These are phyloP conservation scores for Thraustotheca clavata DNA, from an alignment of 352 stramenopile genomes.

Conservation along the genomic window DNA sequence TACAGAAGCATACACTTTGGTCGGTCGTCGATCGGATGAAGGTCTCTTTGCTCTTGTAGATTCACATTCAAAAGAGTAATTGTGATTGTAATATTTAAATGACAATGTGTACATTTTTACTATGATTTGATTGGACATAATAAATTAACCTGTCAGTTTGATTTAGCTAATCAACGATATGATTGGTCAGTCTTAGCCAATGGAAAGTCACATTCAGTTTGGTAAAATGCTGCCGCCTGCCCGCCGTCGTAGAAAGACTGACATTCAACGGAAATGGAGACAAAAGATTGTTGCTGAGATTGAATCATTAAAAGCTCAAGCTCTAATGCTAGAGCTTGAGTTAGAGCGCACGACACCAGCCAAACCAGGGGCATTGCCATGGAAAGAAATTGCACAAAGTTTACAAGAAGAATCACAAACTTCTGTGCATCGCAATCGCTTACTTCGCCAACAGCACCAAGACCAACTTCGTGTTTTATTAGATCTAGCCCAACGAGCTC, in stretches of 20 bases:
- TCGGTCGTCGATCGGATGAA: neutral
- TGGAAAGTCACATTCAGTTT: neutral
- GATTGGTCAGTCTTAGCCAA: neutral
- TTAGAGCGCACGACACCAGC: neutral
- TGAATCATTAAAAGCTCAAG: neutral
- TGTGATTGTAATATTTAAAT: neutral
- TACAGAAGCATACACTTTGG: neutral
- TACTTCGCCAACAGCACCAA: neutral
- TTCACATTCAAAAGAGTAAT: neutral
- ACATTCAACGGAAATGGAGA: constrained; percentile 6
- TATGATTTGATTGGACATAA: neutral
- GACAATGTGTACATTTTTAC: neutral
- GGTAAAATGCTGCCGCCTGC: neutral
- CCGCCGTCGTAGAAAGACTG: neutral
- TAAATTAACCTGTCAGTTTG: neutral
- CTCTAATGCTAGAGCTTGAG: neutral
- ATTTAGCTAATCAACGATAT: neutral
- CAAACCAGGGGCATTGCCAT: neutral
- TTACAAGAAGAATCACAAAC: neutral
- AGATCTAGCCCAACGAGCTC: neutral
- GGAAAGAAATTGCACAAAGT: neutral
- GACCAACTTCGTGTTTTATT: neutral
- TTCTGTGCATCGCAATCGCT: neutral
- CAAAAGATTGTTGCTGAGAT: neutral
- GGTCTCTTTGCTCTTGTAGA: neutral